Conservation (phyloP, 495 filamentous ascomycete genomes). For the Penicillium waksmanii region DNA sequence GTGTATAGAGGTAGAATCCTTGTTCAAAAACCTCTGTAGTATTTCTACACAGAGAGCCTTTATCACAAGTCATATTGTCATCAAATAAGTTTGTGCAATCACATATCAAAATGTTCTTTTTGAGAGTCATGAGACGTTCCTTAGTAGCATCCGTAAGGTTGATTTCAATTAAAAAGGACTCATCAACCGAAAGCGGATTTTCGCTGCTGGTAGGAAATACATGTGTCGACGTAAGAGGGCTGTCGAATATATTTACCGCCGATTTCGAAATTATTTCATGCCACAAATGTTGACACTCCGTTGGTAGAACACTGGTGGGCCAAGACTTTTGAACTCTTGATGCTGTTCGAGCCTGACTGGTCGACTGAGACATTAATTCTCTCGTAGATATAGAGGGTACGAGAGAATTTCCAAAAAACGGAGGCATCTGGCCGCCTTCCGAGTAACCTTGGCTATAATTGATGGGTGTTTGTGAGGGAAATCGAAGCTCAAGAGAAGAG, state of each 20-base stretch:
- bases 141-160: constrained; percentile 7
- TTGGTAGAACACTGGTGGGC: neutral
- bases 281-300: neutral
- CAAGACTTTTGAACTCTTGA: constrained; percentile 5
- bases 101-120: constrained; percentile 8
- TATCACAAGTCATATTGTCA: constrained; percentile 4
- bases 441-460: too few relatives aligned
- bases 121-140: constrained; percentile 2
- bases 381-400: too few relatives aligned
- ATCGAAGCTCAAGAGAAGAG: too few relatives aligned
- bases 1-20: constrained; percentile 14
- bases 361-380: too few relatives aligned
- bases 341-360: neutral
- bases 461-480: too few relatives aligned
- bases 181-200: neutral
- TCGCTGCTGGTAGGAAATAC: neutral
- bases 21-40: constrained; percentile 14
- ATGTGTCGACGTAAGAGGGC: neutral
- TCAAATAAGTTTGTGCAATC: constrained; percentile 6
- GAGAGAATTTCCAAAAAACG: too few relatives aligned
- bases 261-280: constrained; percentile 8
- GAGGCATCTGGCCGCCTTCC: too few relatives aligned
- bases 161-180: neutral
- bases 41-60: constrained; percentile 11
- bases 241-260: constrained; percentile 10